Evolutionary conservation across 345 rosid genomes (phyloP), one percentile per base, ranked within the genome.

Genomic region (Gynandropsis gynandra): DNA sequence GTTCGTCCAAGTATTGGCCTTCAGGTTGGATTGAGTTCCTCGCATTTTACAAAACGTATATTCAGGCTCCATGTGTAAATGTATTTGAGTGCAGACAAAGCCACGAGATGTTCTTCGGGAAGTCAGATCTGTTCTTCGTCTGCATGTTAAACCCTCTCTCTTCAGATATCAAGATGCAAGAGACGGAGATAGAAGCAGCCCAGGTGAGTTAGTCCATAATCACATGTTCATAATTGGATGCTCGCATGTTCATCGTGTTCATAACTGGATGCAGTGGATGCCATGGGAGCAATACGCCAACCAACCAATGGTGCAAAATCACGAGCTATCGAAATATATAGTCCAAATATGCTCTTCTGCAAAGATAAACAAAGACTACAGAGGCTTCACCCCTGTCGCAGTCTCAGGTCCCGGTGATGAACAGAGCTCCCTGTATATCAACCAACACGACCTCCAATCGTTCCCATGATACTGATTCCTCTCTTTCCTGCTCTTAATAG

Each of bases 71-170:
- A 2, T 24, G 29, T 24, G 2, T n/a, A n/a, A n/a, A n/a, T n/a
- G 2, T 24, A 5, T 24, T 5, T 24, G 29, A 24, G 29, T 24
- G 17, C 79, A 90, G 95, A 70, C 87, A 92, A 63, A 72, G 72
- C 62, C 98, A 92, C 80, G 68, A 62, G 44, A 47, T 68, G 12
- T 87, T 79, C 74, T 84, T 92, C 50, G 79, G 42, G 31, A 92
- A 92, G 62, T 84, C 95, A 6, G 87, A 84, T 72, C 34, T 92
- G 64, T 79, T 79, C 75, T 92, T 87, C 14, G 32, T 87, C 45
- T 92, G 98, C 81, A 62, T 82, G 70, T 34, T 87, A 52, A 78
- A 70, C 42, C 98, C 96, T 20, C 63, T 77, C 52, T 80, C 96
- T 35, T 74, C 61, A 19, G 81, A 82, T 32, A 71, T 87, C 57